Evolutionary conservation across 2,329 filamentous ascomycete genomes (phyloP), one percentile per base, ranked within the genome.

Genomic region (Ustulina deusta): DNA sequence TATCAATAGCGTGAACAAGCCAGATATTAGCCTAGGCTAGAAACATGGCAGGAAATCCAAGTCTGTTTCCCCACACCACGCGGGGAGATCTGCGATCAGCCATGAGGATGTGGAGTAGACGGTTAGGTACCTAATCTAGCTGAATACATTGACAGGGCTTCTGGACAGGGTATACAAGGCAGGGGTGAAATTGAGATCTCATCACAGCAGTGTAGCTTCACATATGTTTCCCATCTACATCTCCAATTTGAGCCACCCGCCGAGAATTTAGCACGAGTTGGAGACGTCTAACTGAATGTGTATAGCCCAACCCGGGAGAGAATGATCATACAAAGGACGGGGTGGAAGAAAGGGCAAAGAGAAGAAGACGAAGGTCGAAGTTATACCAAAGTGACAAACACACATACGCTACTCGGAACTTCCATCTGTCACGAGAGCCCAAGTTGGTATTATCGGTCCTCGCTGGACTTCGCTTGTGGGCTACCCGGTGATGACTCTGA

Each of bases 401-500:
- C 40, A 40, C n/a, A 34, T n/a, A 52, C 49, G 20, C 13, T 51
- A 54, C 46, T 15, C 17, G 20, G 36, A 15, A 32, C 46, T 34
- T 34, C 5, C 27, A n/a, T 38, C 15, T 44, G 20, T 49, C 27
- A 17, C 4, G 3, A 27, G 17, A 20, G 1, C 2, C 17, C 34
- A 20, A 22, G 25, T n/a, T 11, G 32, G 34, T 46, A 20, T 20
- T n/a, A 6, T 57, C 22, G 44, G 36, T 32, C 13, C 38, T 38
- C 20, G 17, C 29, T 29, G 27, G 46, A 36, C 27, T 9, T 7
- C 4, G 55, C 27, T 40, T 25, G 17, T 22, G 40, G 52, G 10
- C 27, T 57, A 34, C 6, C 38, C 20, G 59, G 49, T 72, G 70
- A 76, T 76, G 74, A 74, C 70, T 61, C 61, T 74, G 32, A 72